phyloP scores from a whole-genome alignment of 2,329 filamentous ascomycete genomes.

The Hortaea sp. region DNA sequence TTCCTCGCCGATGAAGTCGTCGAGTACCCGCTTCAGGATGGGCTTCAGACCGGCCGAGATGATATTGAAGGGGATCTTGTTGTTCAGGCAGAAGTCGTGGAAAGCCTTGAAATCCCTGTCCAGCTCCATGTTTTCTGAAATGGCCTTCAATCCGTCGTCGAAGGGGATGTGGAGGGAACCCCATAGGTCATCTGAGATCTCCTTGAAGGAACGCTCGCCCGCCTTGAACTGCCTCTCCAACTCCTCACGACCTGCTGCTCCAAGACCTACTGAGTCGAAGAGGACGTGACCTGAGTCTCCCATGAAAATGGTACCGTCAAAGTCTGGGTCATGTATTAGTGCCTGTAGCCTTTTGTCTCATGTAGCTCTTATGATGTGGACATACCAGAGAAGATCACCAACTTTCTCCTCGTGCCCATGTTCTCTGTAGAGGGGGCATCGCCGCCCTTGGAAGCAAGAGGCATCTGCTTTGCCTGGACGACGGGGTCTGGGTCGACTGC shows the following conservation, averaged over 20 bases:
- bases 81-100: conserved; percentile 53
- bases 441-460: background rate
- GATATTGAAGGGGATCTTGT: conserved; percentile 58
- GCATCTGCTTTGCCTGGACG: background rate
- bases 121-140: conserved; percentile 52
- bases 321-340: conserved; percentile 38
- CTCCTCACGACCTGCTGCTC: conserved; percentile 42
- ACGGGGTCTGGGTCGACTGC: background rate
- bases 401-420: conserved; percentile 42
- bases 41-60: conserved; percentile 60
- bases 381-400: conserved; percentile 49
- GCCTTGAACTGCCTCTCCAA: conserved; percentile 56
- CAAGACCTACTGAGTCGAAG: conserved; percentile 56
- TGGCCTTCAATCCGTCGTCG: conserved; percentile 56
- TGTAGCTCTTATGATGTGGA: background rate
- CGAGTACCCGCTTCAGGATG: conserved; percentile 50
- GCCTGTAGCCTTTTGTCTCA: conserved; percentile 1
- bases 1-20: conserved; percentile 55
- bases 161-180: conserved; percentile 56
- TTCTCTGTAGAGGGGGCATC: background rate
- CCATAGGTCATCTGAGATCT: conserved; percentile 66
- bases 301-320: conserved; percentile 61
- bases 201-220: conserved; percentile 56
- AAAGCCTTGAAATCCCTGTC: conserved; percentile 55
- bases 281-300: conserved; percentile 57